Base-by-base conservation (phyloP, 73 alveolate genomes). In the Paramecium pentaurelia region DNA sequence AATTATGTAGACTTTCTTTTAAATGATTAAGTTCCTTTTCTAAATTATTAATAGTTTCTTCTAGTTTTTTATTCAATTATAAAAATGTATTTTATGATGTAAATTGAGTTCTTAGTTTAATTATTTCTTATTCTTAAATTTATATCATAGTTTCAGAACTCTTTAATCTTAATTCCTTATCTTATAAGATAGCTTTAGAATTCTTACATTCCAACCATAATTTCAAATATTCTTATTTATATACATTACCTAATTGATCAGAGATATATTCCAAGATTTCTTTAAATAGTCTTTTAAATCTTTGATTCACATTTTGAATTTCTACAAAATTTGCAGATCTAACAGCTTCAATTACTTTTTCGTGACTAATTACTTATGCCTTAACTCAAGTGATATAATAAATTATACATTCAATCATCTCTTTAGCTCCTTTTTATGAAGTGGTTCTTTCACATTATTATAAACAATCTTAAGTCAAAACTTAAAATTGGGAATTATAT, bases 261-360 rank as follows among this genome's bases (percentile, higher is more conserved):
- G 88, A 34, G 3, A 75, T 75, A 12, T 16, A 0, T 4, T 75
- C 88, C 12, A 75, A 38, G 8, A 75, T 42, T 38, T 75, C 64
- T 38, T 38, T 16, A 14, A 75, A 75, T 12, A 75, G 18, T 38
- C 68, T 37, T 42, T 75, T 75, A 27, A 38, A 75, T 4, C 60
- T 30, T 22, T 16, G 18, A 30, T 75, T 14, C 16, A 75, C 88
- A 75, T 75, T 75, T 75, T 75, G 60, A 75, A 75, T 75, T 75
- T 75, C 88, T 1, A 42, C 60, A 75, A 38, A 75, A 38, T 75
- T 75, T 36, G 88, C 88, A 34, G 88, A 34, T 38, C 88, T 75
- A 36, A 75, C 60, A n/a, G 88, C 88, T 36, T 75, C 88, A 30
- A 75, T 75, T 38, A 75, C 88, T 42, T 75, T 75, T 75, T 75